Evolutionary conservation across 768 basidiomycete genomes (phyloP), one percentile per base, ranked within the genome.

Genomic region (Boletus rubropictus): DNA sequence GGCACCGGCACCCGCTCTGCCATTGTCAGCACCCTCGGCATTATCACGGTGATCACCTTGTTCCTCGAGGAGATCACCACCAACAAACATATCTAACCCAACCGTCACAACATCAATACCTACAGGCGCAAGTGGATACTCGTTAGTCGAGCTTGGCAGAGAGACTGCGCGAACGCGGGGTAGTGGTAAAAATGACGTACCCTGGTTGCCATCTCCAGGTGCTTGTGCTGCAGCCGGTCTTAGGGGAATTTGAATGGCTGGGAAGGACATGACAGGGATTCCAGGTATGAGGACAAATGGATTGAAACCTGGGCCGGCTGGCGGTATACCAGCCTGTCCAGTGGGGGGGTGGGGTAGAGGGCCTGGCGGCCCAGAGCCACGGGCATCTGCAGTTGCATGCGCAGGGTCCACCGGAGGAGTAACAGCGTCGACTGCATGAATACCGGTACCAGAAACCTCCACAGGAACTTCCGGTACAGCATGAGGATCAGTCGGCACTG

Each of bases 21-120:
- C 53, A 27, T 44, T 21, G 29, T 39, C 38, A 7, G 18, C 37
- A 15, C 18, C 50, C 2, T 41, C 48, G 42, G 48, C 18, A 22
- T 51, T 46, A 42, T 50, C 51, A 33, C 40, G 52, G 49, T 32
- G 21, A 40, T 53, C 40, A 18, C 37, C 58, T 17, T 36, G 37
- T 20, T 44, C 53, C 32, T 36, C 54, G 14, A 46, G 50, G 3
- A 49, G 51, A 11, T 56, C 44, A 33, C 54, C 56, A 36, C 54
- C 59, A 8, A 71, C 50, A 46, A 71, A 63, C 58, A 73, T 66
- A 45, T 73, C 71, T 24, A 73, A 52, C n/a, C 72, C 72, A 42
- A 73, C 65, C 17, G 71, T 70, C 21, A 73, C 3, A 5, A 69
- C 49, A 35, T 65, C 63, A 1, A 57, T 42, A 44, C 46, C 65